These are phyloP conservation scores for Ascochyta pisi DNA, from an alignment of 2,329 filamentous ascomycete species.

Conservation along the genomic window DNA sequence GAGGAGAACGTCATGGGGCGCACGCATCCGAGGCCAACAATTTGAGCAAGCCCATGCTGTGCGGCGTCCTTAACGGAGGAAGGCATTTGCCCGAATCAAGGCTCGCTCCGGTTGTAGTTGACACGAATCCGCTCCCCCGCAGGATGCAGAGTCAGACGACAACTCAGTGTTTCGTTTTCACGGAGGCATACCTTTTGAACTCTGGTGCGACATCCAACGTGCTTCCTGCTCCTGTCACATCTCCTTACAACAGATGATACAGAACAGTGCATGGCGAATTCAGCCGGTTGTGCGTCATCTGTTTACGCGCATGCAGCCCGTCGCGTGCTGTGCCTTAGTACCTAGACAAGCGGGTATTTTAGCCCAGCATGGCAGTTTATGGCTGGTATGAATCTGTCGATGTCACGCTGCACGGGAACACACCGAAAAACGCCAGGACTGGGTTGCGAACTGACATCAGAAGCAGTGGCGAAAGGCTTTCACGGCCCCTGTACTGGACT, in stretches of 20 bases:
- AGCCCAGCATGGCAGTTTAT: slow-evolving; percentile 1
- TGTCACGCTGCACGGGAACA: slow-evolving; percentile 6
- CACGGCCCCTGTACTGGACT: slow-evolving; percentile 4
- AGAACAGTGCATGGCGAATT: slow-evolving; percentile 4
- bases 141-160: slow-evolving; percentile 16
- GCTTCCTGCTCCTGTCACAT: slow-evolving; percentile 22
- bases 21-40: background rate
- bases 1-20: slow-evolving; percentile 8
- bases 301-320: slow-evolving; percentile 1
- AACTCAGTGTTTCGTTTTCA: slow-evolving; percentile 28
- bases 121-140: slow-evolving; percentile 14
- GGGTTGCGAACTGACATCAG: slow-evolving; percentile 6
- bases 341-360: slow-evolving; percentile 4
- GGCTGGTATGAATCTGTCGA: slow-evolving; percentile 4
- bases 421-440: slow-evolving; percentile 5
- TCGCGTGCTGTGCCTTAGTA: slow-evolving; percentile 14
- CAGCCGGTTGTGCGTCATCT: slow-evolving; percentile 10
- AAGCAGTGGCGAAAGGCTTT: slow-evolving; percentile 12
- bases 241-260: slow-evolving; percentile 18
- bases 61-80: background rate
- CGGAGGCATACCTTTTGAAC: slow-evolving; percentile 27
- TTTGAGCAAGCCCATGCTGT: slow-evolving; percentile 7
- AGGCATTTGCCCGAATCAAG: slow-evolving; percentile 8
- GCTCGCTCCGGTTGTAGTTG: slow-evolving; percentile 10
- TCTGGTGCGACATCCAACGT: slow-evolving; percentile 29